These are phyloP conservation scores for Ophidiomyces ophidiicola DNA, from an alignment of 2,329 filamentous ascomycete species.

Conservation along the genomic window DNA sequence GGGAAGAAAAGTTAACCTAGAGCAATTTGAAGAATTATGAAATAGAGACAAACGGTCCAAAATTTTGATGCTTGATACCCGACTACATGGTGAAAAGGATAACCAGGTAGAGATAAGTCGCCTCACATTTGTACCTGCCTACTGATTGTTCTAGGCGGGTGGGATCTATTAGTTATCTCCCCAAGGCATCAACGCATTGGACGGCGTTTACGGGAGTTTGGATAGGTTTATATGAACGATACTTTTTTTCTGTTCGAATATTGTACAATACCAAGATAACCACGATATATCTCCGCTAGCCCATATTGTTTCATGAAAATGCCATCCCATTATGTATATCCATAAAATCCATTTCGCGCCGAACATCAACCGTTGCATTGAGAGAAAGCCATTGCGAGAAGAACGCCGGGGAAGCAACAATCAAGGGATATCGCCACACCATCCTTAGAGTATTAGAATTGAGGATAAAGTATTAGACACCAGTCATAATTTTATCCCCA, in stretches of 20 bases:
- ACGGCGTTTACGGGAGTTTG: conserved; percentile 9
- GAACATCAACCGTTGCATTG: background rate
- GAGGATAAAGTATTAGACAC: conserved; percentile 23
- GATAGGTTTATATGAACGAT: conserved; percentile 4
- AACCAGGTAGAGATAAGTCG: too few relatives aligned
- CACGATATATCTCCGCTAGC: conserved; percentile 15
- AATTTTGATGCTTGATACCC: background rate
- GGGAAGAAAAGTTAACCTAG: conserved; percentile 1
- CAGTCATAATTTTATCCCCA: conserved; percentile 34
- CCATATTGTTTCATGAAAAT: conserved; percentile 7
- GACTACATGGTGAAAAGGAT: too few relatives aligned
- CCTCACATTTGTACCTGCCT: too few relatives aligned
- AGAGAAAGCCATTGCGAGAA: background rate
- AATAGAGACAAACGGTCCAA: too few relatives aligned
- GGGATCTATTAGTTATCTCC: too few relatives aligned
- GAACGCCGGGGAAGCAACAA: background rate
- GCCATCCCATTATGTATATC: conserved; percentile 1
- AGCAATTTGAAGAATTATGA: too few relatives aligned
- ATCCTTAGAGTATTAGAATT: too few relatives aligned
- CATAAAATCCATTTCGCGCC: conserved; percentile 7
- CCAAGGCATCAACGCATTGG: conserved; percentile 3
- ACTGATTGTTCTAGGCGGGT: too few relatives aligned
- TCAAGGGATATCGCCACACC: too few relatives aligned
- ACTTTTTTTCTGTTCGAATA: conserved; percentile 9
- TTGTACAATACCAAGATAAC: conserved; percentile 13